Base-by-base conservation (phyloP, 169 alveolate species). In the Perkinsus marinus region DNA sequence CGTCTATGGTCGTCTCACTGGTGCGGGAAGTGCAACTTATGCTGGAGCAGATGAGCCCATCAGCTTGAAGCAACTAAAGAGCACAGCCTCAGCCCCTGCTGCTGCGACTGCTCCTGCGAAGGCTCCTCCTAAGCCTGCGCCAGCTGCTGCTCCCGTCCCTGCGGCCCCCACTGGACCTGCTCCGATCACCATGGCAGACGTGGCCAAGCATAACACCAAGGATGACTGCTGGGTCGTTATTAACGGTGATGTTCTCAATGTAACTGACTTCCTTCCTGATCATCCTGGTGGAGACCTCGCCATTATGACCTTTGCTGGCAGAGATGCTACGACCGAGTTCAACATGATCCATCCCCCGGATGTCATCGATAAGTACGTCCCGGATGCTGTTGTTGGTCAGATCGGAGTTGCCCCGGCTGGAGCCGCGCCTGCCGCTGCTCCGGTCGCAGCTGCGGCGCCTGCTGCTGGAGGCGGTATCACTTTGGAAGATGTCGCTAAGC, bases 221-320 rank as follows among this genome's bases (percentile, higher is more conserved):
- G 39, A 90, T 13, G 93, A 93, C 91, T 91, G 93, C 43, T 94
- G 97, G 97, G 92, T 95, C 13, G 95, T 90, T 19, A 92, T 95
- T 36, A 91, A 94, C 57, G 92, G 92, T 13, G 94, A 94, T 89
- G 94, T 95, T n/a, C 94, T 93, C 47, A 95, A 95, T 91, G 95
- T 95, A 19, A 92, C 97, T 17, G 92, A 79, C 38, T 95, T 92
- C 92, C 46, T 94, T 68, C 57, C 92, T 69, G 89, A 90, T 79
- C 97, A 95, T 69, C 96, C 97, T 39, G 97, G 96, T 36, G 97
- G 97, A 16, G 91, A 89, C 68, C 92, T 92, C 37, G 91, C 92
- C 69, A 79, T 95, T n/a, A 57, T 95, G 90, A 43, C 68, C 46
- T 94, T 93, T n/a, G 95, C 93, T 22, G 96, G 97, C 39, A 39